Evolutionary conservation across 2,329 filamentous ascomycete species (phyloP).

Genomic region (Nemania bipapillata): DNA sequence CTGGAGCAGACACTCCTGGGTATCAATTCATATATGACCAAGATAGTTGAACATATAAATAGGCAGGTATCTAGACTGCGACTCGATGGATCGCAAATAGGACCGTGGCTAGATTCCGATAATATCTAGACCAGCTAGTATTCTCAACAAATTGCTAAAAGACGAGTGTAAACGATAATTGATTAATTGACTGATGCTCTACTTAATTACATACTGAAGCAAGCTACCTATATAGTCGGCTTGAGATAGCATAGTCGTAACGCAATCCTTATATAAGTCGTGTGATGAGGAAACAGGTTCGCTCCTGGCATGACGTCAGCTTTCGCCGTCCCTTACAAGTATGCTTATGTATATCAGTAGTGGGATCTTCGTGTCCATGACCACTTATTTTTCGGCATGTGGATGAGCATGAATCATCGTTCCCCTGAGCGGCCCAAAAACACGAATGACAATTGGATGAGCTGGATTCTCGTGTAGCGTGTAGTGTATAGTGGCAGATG

Average conservation of each 20-base stretch:
- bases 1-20: background rate
- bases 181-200: no score
- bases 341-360: background rate
- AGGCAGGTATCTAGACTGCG: background rate
- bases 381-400: background rate
- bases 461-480: background rate
- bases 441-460: background rate
- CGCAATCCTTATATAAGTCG: constrained; percentile 3
- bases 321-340: no score
- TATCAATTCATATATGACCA: background rate
- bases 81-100: background rate
- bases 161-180: no score
- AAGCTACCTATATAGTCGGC: background rate
- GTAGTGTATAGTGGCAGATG: no score
- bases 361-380: background rate
- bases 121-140: no score
- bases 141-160: no score
- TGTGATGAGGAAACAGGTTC: constrained; percentile 28
- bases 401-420: background rate
- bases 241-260: background rate
- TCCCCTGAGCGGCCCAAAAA: background rate
- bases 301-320: constrained; percentile 31
- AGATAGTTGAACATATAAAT: background rate
- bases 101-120: background rate
- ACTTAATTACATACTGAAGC: background rate